Base-by-base conservation (phyloP, 331 rosid genomes). In the Quercus phellos region DNA sequence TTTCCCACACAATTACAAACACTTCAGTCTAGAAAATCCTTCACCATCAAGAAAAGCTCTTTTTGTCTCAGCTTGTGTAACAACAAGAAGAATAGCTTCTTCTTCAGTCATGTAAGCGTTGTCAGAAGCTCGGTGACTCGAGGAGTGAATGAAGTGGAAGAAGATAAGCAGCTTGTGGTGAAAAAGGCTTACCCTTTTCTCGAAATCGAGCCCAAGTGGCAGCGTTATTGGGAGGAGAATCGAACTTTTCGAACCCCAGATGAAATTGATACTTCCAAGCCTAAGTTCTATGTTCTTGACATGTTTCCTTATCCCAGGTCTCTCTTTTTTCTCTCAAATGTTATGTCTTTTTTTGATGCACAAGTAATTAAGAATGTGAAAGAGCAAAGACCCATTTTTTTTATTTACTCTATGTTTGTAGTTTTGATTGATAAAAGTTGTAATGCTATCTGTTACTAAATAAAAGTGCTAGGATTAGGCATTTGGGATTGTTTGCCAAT, bases 281-380 rank as follows among this genome's bases (percentile, higher is more conserved):
- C 97, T n/a, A 93, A 93, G 73, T 93, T 64, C 74, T 93, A 93
- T 43, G 96, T 90, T 19, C 98, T 91, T 6, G 98, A 93, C 74
- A 93, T 91, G 98, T 93, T 93, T 66, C 98, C 98, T 68, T 93
- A 93, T 85, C 98, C 97, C 73, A 93, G 97, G 98, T 93, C 50
- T 72, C 35, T 51, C 12, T 51, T 30, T 70, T 77, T 11, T n/a
- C 63, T 67, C 55, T 68, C 50, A 55, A 24, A 14, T 22, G 43
- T 70, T 12, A 59, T 58, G 29, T 19, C 1, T 67, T 51, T 42
- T 53, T 67, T 29, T 21, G 8, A 24, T 43, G 60, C 21, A 29
- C 53, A 46, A 46, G 53, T 46, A 12, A 38, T 72, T 53, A 18
- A 13, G n/a, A 74, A 51, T 55, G 42, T 75, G 4, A 26, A 5